phyloP scores from a whole-genome alignment of 2,329 filamentous ascomycete genomes.

The Sordariomycetes sp. region DNA sequence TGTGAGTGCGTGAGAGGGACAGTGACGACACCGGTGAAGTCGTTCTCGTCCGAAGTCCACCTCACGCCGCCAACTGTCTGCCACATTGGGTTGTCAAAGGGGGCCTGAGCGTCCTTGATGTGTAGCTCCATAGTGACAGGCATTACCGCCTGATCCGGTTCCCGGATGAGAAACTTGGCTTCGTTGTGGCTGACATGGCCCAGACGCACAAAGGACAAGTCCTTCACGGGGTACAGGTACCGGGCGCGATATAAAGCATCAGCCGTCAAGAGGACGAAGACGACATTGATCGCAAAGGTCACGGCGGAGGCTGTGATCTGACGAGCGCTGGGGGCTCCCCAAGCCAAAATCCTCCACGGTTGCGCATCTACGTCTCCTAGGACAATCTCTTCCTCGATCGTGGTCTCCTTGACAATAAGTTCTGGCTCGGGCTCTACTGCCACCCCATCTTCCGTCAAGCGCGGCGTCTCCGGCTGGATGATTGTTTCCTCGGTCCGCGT shows the following conservation, averaged over 20 bases:
- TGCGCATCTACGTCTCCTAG: conserved; percentile 47
- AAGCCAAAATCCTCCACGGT: conserved; percentile 57
- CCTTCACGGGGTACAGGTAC: conserved; percentile 58
- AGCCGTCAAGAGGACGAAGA: conserved; percentile 57
- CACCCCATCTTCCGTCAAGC: conserved; percentile 20
- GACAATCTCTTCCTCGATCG: conserved; percentile 54
- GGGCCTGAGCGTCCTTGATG: conserved; percentile 38
- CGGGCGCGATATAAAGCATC: conserved; percentile 73
- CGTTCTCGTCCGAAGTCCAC: conserved; percentile 64
- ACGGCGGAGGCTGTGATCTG: conserved; percentile 56
- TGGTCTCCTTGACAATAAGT: conserved; percentile 40
- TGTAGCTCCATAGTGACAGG: conserved; percentile 66
- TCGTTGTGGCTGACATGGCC: conserved; percentile 77
- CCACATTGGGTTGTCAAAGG: conserved; percentile 54
- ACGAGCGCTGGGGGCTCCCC: conserved; percentile 66
- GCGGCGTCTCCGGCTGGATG: conserved; percentile 13
- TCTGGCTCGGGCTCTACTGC: conserved; percentile 18
- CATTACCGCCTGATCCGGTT: conserved; percentile 66
- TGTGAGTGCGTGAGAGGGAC: conserved; percentile 56
- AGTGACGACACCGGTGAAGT: conserved; percentile 67
- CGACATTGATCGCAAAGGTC: conserved; percentile 64
- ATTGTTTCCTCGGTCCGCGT: conserved; percentile 41
- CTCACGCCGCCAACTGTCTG: conserved; percentile 55
- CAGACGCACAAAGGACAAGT: conserved; percentile 77
- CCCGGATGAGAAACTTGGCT: conserved; percentile 75